Conservation (phyloP, 331 rosid genomes). For the Rosa hybrid region DNA sequence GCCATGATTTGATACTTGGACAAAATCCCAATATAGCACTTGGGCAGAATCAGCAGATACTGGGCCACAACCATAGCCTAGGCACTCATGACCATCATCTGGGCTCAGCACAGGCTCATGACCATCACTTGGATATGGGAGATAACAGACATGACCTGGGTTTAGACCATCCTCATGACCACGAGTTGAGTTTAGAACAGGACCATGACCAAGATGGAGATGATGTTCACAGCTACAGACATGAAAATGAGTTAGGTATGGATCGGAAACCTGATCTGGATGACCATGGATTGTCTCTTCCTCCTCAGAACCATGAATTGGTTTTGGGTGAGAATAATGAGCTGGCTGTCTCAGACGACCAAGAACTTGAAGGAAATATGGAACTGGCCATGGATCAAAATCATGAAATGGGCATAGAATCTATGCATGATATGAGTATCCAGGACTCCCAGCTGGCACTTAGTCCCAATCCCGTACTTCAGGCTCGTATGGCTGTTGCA, state of each 20-base stretch:
- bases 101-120: slow-evolving; percentile 46
- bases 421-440: slow-evolving; percentile 45
- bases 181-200: slow-evolving; percentile 40
- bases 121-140: slow-evolving; percentile 60
- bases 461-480: slow-evolving; percentile 52
- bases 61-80: slow-evolving; percentile 59
- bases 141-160: slow-evolving; percentile 39
- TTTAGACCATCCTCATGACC: slow-evolving; percentile 47
- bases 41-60: slow-evolving; percentile 67
- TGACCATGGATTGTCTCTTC: slow-evolving; percentile 54
- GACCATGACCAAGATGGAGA: slow-evolving; percentile 52
- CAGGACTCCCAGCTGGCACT: slow-evolving; percentile 53
- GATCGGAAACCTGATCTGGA: slow-evolving; percentile 70
- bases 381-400: slow-evolving; percentile 55
- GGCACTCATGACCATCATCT: slow-evolving; percentile 55
- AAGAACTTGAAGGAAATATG: slow-evolving; percentile 67
- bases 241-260: slow-evolving; percentile 52
- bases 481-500: slow-evolving; percentile 57
- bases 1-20: slow-evolving; percentile 70
- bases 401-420: slow-evolving; percentile 58
- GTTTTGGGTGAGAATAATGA: slow-evolving; percentile 58
- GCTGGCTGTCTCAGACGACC: slow-evolving; percentile 57
- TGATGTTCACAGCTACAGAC: slow-evolving; percentile 50
- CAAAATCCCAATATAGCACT: slow-evolving; percentile 58
- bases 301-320: slow-evolving; percentile 55